A percentile compares a stretch with the other conserved stretches of the same genome.
These are phyloP conservation scores for Talaromyces liani DNA, from an alignment of 495 filamentous ascomycete species.

Conservation along the genomic window DNA sequence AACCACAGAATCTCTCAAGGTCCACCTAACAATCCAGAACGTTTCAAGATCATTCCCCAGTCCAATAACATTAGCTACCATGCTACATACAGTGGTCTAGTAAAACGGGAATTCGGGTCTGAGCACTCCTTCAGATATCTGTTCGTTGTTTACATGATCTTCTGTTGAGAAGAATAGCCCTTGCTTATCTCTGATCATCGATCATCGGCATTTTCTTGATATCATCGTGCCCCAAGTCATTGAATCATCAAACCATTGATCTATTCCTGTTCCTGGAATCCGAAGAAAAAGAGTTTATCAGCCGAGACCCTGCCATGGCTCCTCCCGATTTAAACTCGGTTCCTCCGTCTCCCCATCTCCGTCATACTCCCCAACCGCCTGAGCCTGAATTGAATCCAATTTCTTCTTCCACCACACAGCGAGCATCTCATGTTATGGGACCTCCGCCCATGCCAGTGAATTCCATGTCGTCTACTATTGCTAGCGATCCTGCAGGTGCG, in stretches of 20 bases:
- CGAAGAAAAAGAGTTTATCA: background rate
- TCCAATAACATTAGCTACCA: background rate
- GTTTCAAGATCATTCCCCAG: background rate
- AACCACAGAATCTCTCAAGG: background rate
- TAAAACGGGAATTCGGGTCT: background rate
- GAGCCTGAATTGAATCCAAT: conserved; percentile 14
- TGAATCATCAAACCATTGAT: background rate
- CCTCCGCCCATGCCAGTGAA: conserved; percentile 35
- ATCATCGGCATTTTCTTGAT: conserved; percentile 3
- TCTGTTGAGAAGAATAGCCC: background rate
- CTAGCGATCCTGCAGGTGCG: conserved; percentile 35
- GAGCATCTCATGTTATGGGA: conserved; percentile 39
- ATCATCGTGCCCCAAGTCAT: background rate
- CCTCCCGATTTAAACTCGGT: conserved; percentile 58
- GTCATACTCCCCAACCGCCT: conserved; percentile 44
- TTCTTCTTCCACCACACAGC: conserved; percentile 37
- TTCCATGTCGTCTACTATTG: conserved; percentile 15
- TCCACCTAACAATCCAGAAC: background rate
- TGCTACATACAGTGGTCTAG: background rate
- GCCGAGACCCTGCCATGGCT: conserved; percentile 36
- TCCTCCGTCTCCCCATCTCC: conserved; percentile 45
- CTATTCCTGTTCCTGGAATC: background rate
- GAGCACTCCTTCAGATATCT: background rate
- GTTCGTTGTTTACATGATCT: background rate
- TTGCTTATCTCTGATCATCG: background rate